Percentiles rank a stretch among this genome's conserved stretches.
Conservation (phyloP, 2,329 filamentous ascomycete species). For the Pseudovirgaria hyperparasitica region DNA sequence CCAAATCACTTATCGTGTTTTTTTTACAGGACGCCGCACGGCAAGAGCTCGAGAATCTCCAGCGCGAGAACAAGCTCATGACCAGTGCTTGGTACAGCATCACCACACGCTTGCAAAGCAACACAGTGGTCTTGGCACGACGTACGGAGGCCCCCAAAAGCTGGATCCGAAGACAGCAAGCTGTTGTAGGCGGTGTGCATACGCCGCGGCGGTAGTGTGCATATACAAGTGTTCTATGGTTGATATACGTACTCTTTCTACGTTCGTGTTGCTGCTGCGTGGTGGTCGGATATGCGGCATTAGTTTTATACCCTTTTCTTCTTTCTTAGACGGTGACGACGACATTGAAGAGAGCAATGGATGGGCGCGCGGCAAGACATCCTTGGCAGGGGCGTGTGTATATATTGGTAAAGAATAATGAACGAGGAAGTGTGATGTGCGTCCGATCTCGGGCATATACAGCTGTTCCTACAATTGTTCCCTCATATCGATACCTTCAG, state of each 20-base stretch:
- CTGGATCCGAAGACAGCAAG: conserved; percentile 70
- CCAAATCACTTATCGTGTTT: not conserved
- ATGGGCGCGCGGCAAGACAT: not conserved
- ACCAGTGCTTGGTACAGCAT: conserved; percentile 80
- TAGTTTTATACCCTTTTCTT: not conserved
- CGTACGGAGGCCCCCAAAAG: conserved; percentile 63
- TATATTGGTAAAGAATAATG: too few species aligned
- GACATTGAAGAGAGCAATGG: not conserved
- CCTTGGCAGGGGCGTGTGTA: too few species aligned
- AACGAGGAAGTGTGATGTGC: too few species aligned
- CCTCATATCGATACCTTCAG: too few species aligned
- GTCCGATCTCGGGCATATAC: too few species aligned
- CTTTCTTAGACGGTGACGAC: not conserved
- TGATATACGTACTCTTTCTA: not conserved
- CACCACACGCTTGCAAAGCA: conserved; percentile 65
- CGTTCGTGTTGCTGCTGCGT: not conserved
- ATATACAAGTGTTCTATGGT: not conserved
- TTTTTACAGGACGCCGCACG: conserved; percentile 15
- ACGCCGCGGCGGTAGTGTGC: conserved; percentile 1
- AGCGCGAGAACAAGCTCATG: conserved; percentile 67
- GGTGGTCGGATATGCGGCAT: not conserved
- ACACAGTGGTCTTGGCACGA: conserved; percentile 65
- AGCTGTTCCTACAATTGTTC: too few species aligned
- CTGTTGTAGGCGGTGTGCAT: conserved; percentile 23
- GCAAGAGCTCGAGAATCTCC: conserved; percentile 51